Evolutionary conservation across 169 alveolate species (phyloP).

Genomic region (Plasmodium gallinaceum): DNA sequence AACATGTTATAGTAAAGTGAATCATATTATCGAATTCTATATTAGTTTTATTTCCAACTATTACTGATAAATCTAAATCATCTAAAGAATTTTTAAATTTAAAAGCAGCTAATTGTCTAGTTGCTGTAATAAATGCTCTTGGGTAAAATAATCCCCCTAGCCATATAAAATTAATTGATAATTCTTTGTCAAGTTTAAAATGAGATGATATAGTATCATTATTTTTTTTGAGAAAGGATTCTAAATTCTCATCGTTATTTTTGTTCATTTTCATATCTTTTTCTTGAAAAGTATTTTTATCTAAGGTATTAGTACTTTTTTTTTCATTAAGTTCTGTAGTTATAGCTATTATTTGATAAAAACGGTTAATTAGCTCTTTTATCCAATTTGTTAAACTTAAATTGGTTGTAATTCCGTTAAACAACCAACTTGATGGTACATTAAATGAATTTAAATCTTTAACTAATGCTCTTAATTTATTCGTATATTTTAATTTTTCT

Average conservation of each 20-base stretch:
- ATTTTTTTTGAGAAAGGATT: constrained; percentile 44
- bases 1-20: constrained; percentile 86
- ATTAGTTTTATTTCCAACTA: constrained; percentile 72
- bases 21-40: constrained; percentile 78
- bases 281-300: constrained; percentile 5
- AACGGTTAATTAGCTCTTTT: constrained; percentile 47
- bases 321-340: constrained; percentile 58
- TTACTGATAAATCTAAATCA: constrained; percentile 86
- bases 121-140: constrained; percentile 93
- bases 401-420: constrained; percentile 58
- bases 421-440: constrained; percentile 75
- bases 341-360: constrained; percentile 74
- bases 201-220: constrained; percentile 66
- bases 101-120: constrained; percentile 89
- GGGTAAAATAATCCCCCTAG: constrained; percentile 93
- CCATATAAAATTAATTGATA: constrained; percentile 84
- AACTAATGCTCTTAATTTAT: constrained; percentile 71
- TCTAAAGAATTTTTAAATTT: constrained; percentile 88
- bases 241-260: constrained; percentile 19
- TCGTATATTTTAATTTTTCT: constrained; percentile 75
- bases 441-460: constrained; percentile 67
- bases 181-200: constrained; percentile 30
- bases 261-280: background rate
- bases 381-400: constrained; percentile 66
- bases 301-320: background rate